Evolutionary conservation across 2,329 filamentous ascomycete genomes (phyloP), one percentile per base, ranked within the genome.

Genomic region (Xenosphaeropsis pyriputrescens): DNA sequence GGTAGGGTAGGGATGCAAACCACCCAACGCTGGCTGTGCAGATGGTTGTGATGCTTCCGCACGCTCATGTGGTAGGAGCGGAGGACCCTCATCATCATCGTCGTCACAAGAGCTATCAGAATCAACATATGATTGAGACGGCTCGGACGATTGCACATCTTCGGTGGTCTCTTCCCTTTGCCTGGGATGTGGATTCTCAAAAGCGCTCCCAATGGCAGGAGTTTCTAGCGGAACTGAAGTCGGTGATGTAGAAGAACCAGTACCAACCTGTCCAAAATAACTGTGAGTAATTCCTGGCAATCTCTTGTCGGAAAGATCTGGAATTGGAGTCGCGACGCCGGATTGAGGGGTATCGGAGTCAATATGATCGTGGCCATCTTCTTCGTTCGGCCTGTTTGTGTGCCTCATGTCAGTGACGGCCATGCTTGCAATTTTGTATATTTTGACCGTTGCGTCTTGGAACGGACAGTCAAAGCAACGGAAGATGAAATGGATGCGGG

Each of bases 221-320:
- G 50, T 52, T 38, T 55, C 50, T 47, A 51, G 45, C 17, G 47
- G 50, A 44, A 42, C 46, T 47, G 45, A 47, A 49, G 46, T 43
- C 35, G 47, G 34, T 18, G 16, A 42, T 53, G 46, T 47, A 70
- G 72, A 71, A 77, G 78, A 75, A 68, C 73, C 75, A 70, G 74
- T 73, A 95, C 91, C 79, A 93, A 98, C 91, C 89, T 98, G 91
- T 68, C 81, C 82, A 73, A 96, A 94, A 71, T 91, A 95, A 70
- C 81, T 93, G 61, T 78, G 75, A 72, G 91, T 81, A 67, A 96
- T 93, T 58, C 86, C 85, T 50, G 91, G 91, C 57, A 93, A 70
- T 63, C 91, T 82, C 66, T 94, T 95, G 67, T 98, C 91, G 55
- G 83, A 79, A 46, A 82, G 79, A 63, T 96, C 89, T 49, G 91